Evolutionary conservation across 805 yeast species (phyloP).

Genomic region (Lipomyces yamanashiensis): DNA sequence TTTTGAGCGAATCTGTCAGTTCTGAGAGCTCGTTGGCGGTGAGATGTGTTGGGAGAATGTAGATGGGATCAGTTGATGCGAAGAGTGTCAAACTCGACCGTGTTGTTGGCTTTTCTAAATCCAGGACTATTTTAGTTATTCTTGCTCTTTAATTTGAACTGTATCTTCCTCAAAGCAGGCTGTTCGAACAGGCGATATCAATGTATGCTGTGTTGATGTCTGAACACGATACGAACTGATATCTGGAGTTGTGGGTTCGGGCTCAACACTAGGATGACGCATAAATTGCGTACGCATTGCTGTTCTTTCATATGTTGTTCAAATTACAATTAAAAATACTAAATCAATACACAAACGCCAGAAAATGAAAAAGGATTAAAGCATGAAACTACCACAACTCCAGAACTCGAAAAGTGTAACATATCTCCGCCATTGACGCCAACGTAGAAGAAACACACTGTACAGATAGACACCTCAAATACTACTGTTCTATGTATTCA

Average conservation of each 20-base stretch:
- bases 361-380: background rate
- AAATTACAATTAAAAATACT: too few species aligned
- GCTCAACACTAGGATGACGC: too few species aligned
- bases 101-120: background rate
- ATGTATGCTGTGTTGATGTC: too few species aligned
- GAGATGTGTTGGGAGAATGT: conserved; percentile 29
- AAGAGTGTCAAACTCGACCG: background rate
- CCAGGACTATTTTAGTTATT: background rate
- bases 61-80: conserved; percentile 7
- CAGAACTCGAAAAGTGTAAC: background rate
- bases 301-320: background rate
- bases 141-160: background rate
- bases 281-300: too few species aligned
- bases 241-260: too few species aligned
- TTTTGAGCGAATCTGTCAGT: background rate
- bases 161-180: too few species aligned
- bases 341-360: background rate
- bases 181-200: too few species aligned
- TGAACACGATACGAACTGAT: too few species aligned
- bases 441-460: background rate
- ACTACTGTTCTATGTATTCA: background rate
- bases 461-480: background rate
- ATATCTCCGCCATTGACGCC: background rate
- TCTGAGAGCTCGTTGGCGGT: conserved; percentile 3
- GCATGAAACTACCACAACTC: background rate